phyloP scores from a whole-genome alignment of 768 basidiomycete species.

The Mycena chlorophos region DNA sequence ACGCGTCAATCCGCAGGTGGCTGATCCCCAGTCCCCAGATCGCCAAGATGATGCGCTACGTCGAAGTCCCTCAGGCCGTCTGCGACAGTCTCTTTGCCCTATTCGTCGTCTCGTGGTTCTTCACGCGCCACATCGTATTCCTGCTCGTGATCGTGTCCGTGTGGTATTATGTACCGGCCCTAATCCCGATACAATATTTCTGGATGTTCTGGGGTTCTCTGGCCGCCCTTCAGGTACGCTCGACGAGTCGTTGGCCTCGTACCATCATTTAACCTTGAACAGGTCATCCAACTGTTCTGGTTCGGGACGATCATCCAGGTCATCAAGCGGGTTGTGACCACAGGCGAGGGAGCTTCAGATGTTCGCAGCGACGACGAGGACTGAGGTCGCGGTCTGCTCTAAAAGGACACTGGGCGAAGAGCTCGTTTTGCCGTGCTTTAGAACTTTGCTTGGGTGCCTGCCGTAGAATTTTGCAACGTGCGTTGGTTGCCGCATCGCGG shows the following conservation, averaged over 20 bases:
- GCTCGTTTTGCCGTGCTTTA: too few relatives aligned
- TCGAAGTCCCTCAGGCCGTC: conserved; percentile 56
- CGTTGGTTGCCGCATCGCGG: not conserved
- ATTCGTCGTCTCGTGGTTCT: conserved; percentile 89
- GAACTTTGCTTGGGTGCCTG: not conserved
- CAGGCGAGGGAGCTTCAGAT: conserved; percentile 77
- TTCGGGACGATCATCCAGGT: conserved; percentile 82
- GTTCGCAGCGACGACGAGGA: conserved; percentile 82
- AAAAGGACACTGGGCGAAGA: too few relatives aligned
- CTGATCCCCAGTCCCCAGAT: conserved; percentile 45
- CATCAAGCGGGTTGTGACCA: conserved; percentile 74
- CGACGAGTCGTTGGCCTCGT: not conserved
- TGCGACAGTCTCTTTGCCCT: conserved; percentile 76
- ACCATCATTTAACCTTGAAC: conserved; percentile 2
- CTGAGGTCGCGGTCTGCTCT: too few relatives aligned
- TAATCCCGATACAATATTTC: conserved; percentile 53
- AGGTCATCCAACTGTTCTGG: conserved; percentile 83
- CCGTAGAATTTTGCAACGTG: not conserved
- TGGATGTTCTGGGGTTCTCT: conserved; percentile 56
- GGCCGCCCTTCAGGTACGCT: conserved; percentile 58
- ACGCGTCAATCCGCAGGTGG: conserved; percentile 3
- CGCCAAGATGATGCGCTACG: conserved; percentile 93
- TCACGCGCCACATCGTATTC: conserved; percentile 87
- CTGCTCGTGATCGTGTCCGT: conserved; percentile 64
- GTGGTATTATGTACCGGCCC: conserved; percentile 47